A percentile compares a stretch with the other conserved stretches of the same genome.
phyloP scores from a whole-genome alignment of 768 basidiomycete genomes.

The Collybia nuda region DNA sequence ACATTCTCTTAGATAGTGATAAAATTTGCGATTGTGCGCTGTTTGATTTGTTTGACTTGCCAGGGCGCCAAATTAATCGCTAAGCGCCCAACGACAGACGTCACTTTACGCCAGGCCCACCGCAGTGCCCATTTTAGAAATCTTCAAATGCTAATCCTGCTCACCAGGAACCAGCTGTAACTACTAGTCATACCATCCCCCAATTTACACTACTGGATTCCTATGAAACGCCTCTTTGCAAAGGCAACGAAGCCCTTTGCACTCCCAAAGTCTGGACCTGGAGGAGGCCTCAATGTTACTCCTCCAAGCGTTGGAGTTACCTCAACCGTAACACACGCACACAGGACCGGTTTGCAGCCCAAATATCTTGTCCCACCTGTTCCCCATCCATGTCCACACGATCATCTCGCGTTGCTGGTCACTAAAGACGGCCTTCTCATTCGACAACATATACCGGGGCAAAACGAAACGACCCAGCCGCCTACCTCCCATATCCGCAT shows the following conservation, averaged over 20 bases:
- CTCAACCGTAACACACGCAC: constrained; percentile 6
- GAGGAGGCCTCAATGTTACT: constrained; percentile 2
- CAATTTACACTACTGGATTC: too few species aligned
- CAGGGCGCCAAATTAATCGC: too few species aligned
- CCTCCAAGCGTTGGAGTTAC: constrained; percentile 10
- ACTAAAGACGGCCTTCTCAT: constrained; percentile 67
- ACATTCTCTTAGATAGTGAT: too few species aligned
- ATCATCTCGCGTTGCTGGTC: constrained; percentile 61
- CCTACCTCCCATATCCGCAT: constrained; percentile 42
- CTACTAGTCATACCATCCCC: neutral
- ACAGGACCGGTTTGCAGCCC: constrained; percentile 49
- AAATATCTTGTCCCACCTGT: constrained; percentile 65
- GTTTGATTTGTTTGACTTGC: too few species aligned
- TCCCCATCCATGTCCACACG: constrained; percentile 75
- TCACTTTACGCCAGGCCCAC: too few species aligned
- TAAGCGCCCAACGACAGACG: too few species aligned
- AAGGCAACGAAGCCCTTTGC: constrained; percentile 34
- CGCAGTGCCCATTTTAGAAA: too few species aligned
- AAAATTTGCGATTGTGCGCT: too few species aligned
- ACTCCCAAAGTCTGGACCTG: constrained; percentile 16
- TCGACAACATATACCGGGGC: constrained; percentile 47
- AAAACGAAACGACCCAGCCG: constrained; percentile 14
- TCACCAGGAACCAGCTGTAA: neutral
- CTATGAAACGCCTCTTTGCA: constrained; percentile 18
- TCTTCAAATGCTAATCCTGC: neutral